A percentile compares a stretch with the other conserved stretches of the same genome.
These are phyloP conservation scores for Galerina sulciceps DNA, from an alignment of 768 basidiomycete species.

Conservation along the genomic window DNA sequence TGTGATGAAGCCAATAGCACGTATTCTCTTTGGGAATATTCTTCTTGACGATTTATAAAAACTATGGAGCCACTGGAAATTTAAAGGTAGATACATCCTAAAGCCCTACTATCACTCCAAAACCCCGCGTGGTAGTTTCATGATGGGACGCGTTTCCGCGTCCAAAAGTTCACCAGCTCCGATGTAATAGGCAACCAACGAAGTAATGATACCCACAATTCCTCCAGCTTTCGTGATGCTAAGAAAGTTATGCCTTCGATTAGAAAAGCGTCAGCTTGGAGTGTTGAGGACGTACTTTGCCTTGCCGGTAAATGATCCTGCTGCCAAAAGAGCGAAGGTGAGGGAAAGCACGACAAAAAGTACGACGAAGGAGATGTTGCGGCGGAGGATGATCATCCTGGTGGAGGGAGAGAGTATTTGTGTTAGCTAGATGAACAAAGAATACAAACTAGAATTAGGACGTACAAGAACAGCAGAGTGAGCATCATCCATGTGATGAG, in stretches of 20 bases:
- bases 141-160: conserved; percentile 36
- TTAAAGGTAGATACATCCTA: too few species aligned
- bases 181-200: conserved; percentile 50
- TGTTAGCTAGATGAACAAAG: neutral
- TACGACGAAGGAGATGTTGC: conserved; percentile 27
- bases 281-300: conserved; percentile 26
- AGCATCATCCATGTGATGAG: conserved; percentile 70
- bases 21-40: too few species aligned
- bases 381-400: conserved; percentile 28
- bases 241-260: neutral
- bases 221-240: conserved; percentile 46
- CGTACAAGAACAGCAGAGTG: conserved; percentile 66
- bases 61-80: too few species aligned
- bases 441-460: conserved; percentile 10
- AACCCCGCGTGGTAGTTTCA: conserved; percentile 41
- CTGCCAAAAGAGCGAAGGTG: conserved; percentile 31
- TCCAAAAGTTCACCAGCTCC: conserved; percentile 42
- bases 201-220: conserved; percentile 41
- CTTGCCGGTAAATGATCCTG: conserved; percentile 31
- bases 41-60: too few species aligned
- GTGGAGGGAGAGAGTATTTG: neutral
- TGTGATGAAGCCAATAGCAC: neutral
- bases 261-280: neutral
- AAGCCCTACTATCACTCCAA: neutral
- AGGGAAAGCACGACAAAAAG: conserved; percentile 29